These are phyloP conservation scores for Ensete glaucum DNA, from an alignment of 176 grass and related monocot species.

Conservation along the genomic window DNA sequence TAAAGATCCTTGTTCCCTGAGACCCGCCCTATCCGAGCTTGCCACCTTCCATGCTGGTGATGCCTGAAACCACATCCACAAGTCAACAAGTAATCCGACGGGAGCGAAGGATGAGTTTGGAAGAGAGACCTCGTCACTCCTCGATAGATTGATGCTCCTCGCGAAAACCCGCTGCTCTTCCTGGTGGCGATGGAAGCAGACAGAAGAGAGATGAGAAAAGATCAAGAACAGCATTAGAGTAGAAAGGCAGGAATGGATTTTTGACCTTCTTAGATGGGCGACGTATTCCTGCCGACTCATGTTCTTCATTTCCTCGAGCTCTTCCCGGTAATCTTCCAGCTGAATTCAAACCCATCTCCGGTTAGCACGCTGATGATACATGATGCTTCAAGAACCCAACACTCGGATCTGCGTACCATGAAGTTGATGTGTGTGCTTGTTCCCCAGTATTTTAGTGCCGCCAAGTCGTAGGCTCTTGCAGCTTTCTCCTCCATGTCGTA, in stretches of 20 bases:
- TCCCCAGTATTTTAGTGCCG: conserved; percentile 83
- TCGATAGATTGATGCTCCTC: conserved; percentile 64
- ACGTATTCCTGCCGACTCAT: conserved; percentile 67
- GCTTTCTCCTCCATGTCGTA: conserved; percentile 95
- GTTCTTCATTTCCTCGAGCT: conserved; percentile 62
- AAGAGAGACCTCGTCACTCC: conserved; percentile 52
- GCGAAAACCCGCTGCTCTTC: conserved; percentile 71
- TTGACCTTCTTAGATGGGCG: conserved; percentile 63
- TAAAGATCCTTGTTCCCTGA: conserved; percentile 86
- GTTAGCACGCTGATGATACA: not conserved
- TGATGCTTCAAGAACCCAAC: not conserved
- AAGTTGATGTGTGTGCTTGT: conserved; percentile 55
- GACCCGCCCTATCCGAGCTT: conserved; percentile 74
- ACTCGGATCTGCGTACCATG: conserved; percentile 24
- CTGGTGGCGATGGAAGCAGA: conserved; percentile 29
- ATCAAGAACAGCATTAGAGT: not conserved
- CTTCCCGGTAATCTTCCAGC: conserved; percentile 65
- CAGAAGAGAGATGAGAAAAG: not conserved
- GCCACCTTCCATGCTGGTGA: conserved; percentile 75
- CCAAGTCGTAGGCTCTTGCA: conserved; percentile 67
- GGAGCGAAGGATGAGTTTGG: too few relatives aligned
- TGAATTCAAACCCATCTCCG: not conserved
- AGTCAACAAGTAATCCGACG: not conserved
- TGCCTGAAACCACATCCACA: conserved; percentile 26
- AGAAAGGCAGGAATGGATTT: not conserved